These are phyloP conservation scores for Vaccinium macrocarpon DNA, from an alignment of 148 eudicot species.

Conservation along the genomic window DNA sequence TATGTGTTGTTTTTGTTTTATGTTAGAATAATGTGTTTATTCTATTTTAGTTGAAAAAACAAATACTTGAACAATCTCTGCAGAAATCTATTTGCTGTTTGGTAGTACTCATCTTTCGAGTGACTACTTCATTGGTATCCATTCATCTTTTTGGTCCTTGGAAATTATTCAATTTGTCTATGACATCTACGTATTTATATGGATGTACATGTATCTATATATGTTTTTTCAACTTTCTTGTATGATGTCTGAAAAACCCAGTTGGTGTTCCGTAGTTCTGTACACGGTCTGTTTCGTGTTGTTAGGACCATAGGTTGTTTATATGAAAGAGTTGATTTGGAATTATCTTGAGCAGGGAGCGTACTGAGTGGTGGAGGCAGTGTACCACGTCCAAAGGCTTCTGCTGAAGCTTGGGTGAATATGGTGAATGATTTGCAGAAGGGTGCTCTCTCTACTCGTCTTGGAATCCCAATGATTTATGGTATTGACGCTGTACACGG, in stretches of 20 bases:
- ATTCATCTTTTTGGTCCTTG: neutral
- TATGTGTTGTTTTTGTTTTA: neutral
- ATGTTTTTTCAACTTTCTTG: neutral
- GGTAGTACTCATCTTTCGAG: neutral
- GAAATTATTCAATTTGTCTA: neutral
- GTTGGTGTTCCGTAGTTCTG: neutral
- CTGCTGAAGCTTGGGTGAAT: conserved; percentile 13
- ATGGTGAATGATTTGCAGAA: conserved; percentile 20
- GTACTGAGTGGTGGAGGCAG: conserved; percentile 25
- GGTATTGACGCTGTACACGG: conserved; percentile 25
- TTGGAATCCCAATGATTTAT: conserved; percentile 24
- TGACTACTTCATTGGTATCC: conserved; percentile 2
- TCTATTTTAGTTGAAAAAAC: neutral
- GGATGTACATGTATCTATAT: neutral
- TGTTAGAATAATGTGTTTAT: neutral
- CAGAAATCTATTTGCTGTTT: neutral
- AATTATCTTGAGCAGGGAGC: conserved; percentile 9
- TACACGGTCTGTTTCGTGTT: neutral
- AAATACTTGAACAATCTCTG: neutral
- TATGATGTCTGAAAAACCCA: neutral
- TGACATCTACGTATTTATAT: neutral
- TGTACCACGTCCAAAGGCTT: conserved; percentile 18
- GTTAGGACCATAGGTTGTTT: neutral
- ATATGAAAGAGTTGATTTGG: neutral
- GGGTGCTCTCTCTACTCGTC: conserved; percentile 22